A percentile compares a stretch with the other conserved stretches of the same genome.
Evolutionary conservation across 495 filamentous ascomycete genomes (phyloP).

Genomic region (Aspergillus carlsbadensis): DNA sequence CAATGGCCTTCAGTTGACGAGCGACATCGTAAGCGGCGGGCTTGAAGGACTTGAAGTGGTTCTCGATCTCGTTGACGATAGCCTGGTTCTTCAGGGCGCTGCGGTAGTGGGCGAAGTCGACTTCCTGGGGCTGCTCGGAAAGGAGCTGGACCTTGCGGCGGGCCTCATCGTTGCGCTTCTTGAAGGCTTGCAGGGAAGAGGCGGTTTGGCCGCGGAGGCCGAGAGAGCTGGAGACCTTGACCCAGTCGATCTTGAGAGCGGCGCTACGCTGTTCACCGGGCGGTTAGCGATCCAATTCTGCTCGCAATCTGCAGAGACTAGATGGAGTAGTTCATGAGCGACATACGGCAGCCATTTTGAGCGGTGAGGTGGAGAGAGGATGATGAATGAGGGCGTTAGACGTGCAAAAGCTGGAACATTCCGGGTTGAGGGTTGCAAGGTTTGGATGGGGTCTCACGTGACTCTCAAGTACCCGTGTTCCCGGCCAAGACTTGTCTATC

Average conservation of each 20-base stretch:
- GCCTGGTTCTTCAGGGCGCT: slow-evolving; percentile 87
- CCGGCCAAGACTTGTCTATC: slow-evolving; percentile 27
- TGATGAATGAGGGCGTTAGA: slow-evolving; percentile 21
- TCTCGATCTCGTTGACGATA: slow-evolving; percentile 94
- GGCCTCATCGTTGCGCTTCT: slow-evolving; percentile 99
- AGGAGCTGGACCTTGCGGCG: slow-evolving; percentile 86
- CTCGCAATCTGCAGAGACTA: neutral
- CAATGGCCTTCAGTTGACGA: slow-evolving; percentile 95
- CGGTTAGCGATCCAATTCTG: slow-evolving; percentile 29
- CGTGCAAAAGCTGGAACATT: slow-evolving; percentile 42
- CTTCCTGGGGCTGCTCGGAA: slow-evolving; percentile 70
- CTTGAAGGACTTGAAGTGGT: slow-evolving; percentile 85
- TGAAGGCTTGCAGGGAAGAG: slow-evolving; percentile 87
- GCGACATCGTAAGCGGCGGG: slow-evolving; percentile 83
- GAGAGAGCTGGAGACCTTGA: slow-evolving; percentile 83
- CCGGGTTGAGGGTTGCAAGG: slow-evolving; percentile 45
- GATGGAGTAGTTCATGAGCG: neutral
- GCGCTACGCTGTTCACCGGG: slow-evolving; percentile 76
- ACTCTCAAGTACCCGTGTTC: slow-evolving; percentile 31
- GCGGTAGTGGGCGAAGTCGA: slow-evolving; percentile 96
- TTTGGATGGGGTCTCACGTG: slow-evolving; percentile 50
- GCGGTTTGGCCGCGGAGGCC: slow-evolving; percentile 95
- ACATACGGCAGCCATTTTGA: slow-evolving; percentile 90
- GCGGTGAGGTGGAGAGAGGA: slow-evolving; percentile 39
- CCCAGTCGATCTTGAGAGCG: slow-evolving; percentile 99